Conservation (phyloP, 257 asterid genomes). For the Solanum corneliomulleri region DNA sequence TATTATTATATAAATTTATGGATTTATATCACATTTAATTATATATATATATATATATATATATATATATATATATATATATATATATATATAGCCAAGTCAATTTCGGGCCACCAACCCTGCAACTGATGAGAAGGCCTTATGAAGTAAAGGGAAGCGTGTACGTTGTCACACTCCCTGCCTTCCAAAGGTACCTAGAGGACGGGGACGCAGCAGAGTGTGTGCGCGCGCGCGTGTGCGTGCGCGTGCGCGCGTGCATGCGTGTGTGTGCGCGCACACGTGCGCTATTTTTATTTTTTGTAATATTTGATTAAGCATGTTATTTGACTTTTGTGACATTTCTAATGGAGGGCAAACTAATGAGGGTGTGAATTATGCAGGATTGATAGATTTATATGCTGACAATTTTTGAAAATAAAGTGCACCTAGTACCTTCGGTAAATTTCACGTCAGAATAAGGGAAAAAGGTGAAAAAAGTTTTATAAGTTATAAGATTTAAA, state of each 20-base stretch:
- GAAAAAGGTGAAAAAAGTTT: not conserved
- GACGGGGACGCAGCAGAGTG: too few relatives aligned
- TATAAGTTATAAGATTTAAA: not conserved
- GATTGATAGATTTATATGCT: not conserved
- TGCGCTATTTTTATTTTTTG: not conserved
- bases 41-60: not conserved
- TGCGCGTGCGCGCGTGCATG: too few relatives aligned
- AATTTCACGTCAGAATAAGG: not conserved
- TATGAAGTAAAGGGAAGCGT: too few relatives aligned
- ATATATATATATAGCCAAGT: too few relatives aligned
- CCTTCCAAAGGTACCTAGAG: too few relatives aligned
- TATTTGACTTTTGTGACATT: not conserved
- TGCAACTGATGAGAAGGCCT: too few relatives aligned
- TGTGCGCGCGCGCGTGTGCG: too few relatives aligned
- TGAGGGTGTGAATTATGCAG: not conserved
- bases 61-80: too few relatives aligned
- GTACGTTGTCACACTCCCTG: too few relatives aligned
- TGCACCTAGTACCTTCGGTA: not conserved
- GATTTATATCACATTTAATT: not conserved
- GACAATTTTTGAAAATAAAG: not conserved
- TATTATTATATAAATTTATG: not conserved
- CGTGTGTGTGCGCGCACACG: too few relatives aligned
- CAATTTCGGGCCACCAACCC: too few relatives aligned
- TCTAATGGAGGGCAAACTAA: not conserved
- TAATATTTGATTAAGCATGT: not conserved